Base-by-base conservation (phyloP, 179 eudicot species). In the Spinacia oleracea region DNA sequence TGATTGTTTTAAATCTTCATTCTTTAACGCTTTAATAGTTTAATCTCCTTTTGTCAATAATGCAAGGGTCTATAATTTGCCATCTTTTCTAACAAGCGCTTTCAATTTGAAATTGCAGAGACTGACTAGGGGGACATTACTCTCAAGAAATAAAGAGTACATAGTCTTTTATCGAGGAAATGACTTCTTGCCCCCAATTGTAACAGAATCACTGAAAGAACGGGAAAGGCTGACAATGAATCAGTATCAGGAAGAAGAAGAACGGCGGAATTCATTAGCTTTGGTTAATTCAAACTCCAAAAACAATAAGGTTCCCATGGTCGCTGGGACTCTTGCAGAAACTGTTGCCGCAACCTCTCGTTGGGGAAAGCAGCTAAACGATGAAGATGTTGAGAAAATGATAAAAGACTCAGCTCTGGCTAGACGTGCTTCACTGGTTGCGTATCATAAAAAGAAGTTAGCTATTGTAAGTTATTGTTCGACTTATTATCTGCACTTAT, bases 121-220 rank as follows among this genome's bases (percentile, higher is more conserved):
- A 81, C 81, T 96, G 84, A 96, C 99, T 6, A 97, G 98, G 64
- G 99, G 99, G 45, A 92, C 90, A 11, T 84, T 96, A 76, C 69
- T 96, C 45, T 96, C 98, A 15, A 87, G 98, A 66, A 96, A 96
- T 87, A 94, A 96, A 86, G 98, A 94, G 62, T 94, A 80, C 79
- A 92, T 96, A 53, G 97, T 96, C 65, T 92, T 96, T 75, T 94
- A 94, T 83, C 89, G 97, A 81, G 99, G 99, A 16, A 96, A 94
- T 38, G 98, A 96, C 84, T 94, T 94, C 81, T 81, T 96, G 87
- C 96, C 97, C 5, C 96, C 96, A 51, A 73, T 31, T 58, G 94
- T 96, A 50, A 80, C 92, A 20, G 82, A 83, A 62, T 85, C 93
- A 35, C 77, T 96, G 62, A 87, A 65, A 46, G 93, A 94, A 84